Base-by-base conservation (phyloP, 2,329 filamentous ascomycete species). In the Trichoderma simmonsii region DNA sequence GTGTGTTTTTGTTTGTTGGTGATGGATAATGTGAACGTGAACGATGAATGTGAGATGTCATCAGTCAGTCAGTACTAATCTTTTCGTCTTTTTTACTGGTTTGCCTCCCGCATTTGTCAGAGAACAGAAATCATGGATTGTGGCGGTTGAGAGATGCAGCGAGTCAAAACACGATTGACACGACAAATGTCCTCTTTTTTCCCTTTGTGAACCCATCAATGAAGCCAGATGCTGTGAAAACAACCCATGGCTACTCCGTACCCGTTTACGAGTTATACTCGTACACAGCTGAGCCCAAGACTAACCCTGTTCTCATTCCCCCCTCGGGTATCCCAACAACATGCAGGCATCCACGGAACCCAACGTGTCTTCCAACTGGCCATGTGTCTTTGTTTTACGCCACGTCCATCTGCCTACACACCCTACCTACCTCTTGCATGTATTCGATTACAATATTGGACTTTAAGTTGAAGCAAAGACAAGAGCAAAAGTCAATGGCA, bases 301-400 rank as follows among this genome's bases (percentile, higher is more conserved):
- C 43, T 60, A 32, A 60, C 57, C 57, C 57, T 30, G 32, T 60
- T 34, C n/a, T 3, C 32, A 36, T 21, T 18, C 32, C 34, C 21
- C 59, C 32, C n/a, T 24, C 26, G 32, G 36, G 54, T 59, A 57
- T 32, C 65, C 54, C 34, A 32, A 48, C 54, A 57, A 36, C 21
- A 68, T 68, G 65, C 65, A 68, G 65, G 65, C 65, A 68, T 59
- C 65, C 65, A 63, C 24, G 61, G 61, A 30, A 21, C 39, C 62
- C 26, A 65, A 65, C 62, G 30, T 39, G 59, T 8, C 32, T 14
- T 28, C 36, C 61, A 26, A 65, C 62, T 51, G 62, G 21, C 64
- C 64, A 32, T 57, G 26, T 21, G 12, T 68, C 28, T 14, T 18
- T 34, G 11, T 32, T 21, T 56, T 14, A 15, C 8, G n/a, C 56